phyloP scores from a whole-genome alignment of 305 asterid genomes.

The Plantago lanceolata region DNA sequence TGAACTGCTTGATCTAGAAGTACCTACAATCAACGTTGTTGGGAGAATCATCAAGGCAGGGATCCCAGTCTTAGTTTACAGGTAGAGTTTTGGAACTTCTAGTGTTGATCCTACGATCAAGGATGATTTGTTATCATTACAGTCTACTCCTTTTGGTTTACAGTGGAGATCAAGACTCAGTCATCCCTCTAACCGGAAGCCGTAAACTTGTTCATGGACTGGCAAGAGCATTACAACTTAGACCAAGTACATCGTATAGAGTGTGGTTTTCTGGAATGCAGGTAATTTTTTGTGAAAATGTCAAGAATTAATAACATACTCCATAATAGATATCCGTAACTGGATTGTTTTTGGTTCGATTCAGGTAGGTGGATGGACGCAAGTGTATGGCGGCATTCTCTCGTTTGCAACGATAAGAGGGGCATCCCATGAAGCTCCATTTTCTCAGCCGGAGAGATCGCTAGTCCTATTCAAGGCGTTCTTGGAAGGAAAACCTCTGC shows the following conservation, averaged over 20 bases:
- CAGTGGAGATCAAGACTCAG: constrained; percentile 93
- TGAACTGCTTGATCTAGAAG: constrained; percentile 64
- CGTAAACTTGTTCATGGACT: constrained; percentile 54
- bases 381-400: constrained; percentile 52
- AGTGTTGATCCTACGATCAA: not conserved
- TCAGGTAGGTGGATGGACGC: constrained; percentile 91
- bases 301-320: no score
- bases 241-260: constrained; percentile 53
- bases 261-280: constrained; percentile 80
- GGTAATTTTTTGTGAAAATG: constrained; percentile 29
- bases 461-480: constrained; percentile 66
- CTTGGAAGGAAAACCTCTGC: constrained; percentile 58
- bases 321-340: not conserved
- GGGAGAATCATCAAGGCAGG: constrained; percentile 53
- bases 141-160: not conserved
- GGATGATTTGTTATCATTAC: not conserved
- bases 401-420: constrained; percentile 80
- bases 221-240: constrained; percentile 41
- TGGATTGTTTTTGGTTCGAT: constrained; percentile 1
- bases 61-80: constrained; percentile 62
- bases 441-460: constrained; percentile 75
- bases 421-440: constrained; percentile 79
- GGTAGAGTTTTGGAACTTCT: constrained; percentile 30
- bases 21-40: constrained; percentile 55
- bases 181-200: constrained; percentile 68